These are phyloP conservation scores for Medakamo hakoo DNA, from an alignment of 139 green algal species.

Conservation along the genomic window DNA sequence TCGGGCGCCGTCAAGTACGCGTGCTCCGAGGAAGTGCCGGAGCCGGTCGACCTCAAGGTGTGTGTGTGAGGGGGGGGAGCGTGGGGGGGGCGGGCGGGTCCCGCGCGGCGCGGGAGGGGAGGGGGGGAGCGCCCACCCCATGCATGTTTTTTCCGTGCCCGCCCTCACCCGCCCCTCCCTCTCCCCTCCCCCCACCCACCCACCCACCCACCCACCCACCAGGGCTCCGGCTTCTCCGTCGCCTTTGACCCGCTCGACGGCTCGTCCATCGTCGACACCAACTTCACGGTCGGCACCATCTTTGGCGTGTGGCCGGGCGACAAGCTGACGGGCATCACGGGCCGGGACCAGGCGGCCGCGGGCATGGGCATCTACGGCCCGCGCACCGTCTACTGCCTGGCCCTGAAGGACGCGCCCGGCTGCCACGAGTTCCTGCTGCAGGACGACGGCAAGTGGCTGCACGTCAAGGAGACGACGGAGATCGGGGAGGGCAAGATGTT, in stretches of 20 bases:
- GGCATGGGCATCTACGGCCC: conserved; percentile 85
- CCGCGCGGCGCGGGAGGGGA: too few relatives aligned
- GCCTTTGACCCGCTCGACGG: conserved; percentile 90
- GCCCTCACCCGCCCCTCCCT: too few relatives aligned
- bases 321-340: conserved; percentile 59
- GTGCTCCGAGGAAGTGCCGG: conserved; percentile 86
- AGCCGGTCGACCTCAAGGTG: conserved; percentile 70
- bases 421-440: conserved; percentile 91
- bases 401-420: conserved; percentile 68
- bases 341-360: conserved; percentile 61
- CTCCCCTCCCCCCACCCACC: too few relatives aligned
- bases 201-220: background rate
- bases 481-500: conserved; percentile 95
- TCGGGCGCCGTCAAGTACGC: conserved; percentile 67
- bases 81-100: too few relatives aligned
- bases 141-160: too few relatives aligned
- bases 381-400: conserved; percentile 79
- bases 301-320: conserved; percentile 83
- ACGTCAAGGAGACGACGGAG: conserved; percentile 83
- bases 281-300: conserved; percentile 91
- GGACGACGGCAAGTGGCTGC: conserved; percentile 91
- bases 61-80: too few relatives aligned
- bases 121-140: too few relatives aligned
- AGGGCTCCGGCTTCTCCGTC: conserved; percentile 65
- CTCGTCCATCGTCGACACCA: conserved; percentile 89